Percentiles rank a stretch among this genome's conserved stretches.
Evolutionary conservation across 345 rosid genomes (phyloP).

Genomic region (Rhodamnia rubescens): DNA sequence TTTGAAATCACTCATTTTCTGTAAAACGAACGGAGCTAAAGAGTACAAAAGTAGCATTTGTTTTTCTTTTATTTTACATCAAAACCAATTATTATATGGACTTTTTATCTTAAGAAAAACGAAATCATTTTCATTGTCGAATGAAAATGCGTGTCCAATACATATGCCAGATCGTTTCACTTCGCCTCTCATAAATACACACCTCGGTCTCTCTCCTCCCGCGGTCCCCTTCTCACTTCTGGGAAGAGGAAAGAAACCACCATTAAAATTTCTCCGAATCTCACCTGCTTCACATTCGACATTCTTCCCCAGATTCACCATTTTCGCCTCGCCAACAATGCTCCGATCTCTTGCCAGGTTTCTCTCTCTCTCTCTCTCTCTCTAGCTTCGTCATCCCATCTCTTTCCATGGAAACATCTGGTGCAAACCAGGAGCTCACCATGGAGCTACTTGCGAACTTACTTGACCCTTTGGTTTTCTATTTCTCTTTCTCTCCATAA

Average conservation of each 20-base stretch:
- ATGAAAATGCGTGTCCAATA: neutral
- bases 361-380: neutral
- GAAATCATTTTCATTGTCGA: neutral
- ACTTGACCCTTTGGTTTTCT: neutral
- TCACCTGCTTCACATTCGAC: neutral
- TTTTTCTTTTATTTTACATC: neutral
- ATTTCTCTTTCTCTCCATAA: neutral
- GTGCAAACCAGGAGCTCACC: neutral
- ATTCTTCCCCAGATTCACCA: neutral
- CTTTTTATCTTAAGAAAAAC: neutral
- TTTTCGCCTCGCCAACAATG: neutral
- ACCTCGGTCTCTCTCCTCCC: neutral
- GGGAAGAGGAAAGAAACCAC: neutral
- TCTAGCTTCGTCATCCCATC: neutral
- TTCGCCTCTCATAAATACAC: neutral
- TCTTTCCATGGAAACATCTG: neutral
- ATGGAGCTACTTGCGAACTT: neutral
- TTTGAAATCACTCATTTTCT: too few species aligned
- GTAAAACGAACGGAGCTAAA: neutral
- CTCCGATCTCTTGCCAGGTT: neutral
- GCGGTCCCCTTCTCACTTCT: neutral
- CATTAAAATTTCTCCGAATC: neutral
- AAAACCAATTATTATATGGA: neutral
- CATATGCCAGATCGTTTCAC: neutral
- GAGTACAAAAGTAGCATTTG: neutral